Percentiles rank a stretch among this genome's conserved stretches.
Evolutionary conservation across 2,329 filamentous ascomycete species (phyloP).

Genomic region (Plectosphaerella plurivora): DNA sequence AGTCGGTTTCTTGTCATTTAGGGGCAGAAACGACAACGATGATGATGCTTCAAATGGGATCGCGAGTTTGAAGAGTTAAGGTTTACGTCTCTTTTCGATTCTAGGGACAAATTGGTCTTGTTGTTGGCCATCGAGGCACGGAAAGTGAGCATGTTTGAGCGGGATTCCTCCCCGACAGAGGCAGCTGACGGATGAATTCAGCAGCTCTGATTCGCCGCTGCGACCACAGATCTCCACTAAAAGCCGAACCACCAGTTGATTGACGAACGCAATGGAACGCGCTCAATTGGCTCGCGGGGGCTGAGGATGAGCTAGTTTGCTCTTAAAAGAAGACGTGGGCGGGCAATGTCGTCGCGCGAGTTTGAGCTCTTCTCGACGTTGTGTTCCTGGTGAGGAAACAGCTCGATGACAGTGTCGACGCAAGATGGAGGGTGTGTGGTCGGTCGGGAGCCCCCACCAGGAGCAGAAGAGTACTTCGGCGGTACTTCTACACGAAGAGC

Average conservation of each 20-base stretch:
- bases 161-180: not conserved
- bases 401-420: no score
- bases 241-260: not conserved
- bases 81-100: not conserved
- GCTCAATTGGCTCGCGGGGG: not conserved
- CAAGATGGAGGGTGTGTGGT: no score
- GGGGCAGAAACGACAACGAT: not conserved
- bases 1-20: not conserved
- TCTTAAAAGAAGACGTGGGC: no score
- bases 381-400: no score
- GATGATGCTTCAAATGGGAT: not conserved
- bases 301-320: not conserved
- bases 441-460: no score
- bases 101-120: not conserved
- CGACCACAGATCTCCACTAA: not conserved
- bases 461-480: not conserved
- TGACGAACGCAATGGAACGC: not conserved
- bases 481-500: not conserved
- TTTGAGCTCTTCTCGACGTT: no score
- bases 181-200: not conserved
- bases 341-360: not conserved
- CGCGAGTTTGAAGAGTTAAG: not conserved
- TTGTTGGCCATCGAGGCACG: not conserved
- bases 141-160: conserved; percentile 4
- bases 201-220: not conserved